A percentile compares a stretch with the other conserved stretches of the same genome.
Evolutionary conservation across 2,329 filamentous ascomycete genomes (phyloP).

Genomic region (Hymenoscyphus albidus): DNA sequence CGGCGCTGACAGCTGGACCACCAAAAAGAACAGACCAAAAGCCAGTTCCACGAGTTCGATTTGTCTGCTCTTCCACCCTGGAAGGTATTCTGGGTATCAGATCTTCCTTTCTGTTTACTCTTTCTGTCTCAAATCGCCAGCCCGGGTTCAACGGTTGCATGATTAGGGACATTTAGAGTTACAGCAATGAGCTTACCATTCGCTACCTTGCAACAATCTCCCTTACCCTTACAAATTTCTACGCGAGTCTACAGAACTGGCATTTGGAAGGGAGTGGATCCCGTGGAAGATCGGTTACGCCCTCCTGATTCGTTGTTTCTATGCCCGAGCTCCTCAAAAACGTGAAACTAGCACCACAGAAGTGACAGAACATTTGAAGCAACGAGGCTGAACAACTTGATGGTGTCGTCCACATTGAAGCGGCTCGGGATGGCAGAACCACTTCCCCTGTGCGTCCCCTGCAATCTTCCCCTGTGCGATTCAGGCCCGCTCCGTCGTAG

Average conservation of each 20-base stretch:
- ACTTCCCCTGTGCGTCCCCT: neutral
- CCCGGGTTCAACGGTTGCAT: conserved; percentile 3
- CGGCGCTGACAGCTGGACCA: neutral
- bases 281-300: neutral
- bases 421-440: neutral
- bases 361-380: conserved; percentile 24
- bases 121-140: conserved; percentile 9
- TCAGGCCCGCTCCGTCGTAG: conserved; percentile 13
- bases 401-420: neutral
- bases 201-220: neutral
- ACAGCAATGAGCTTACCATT: conserved; percentile 5
- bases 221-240: neutral
- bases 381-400: conserved; percentile 19
- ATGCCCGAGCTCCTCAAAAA: neutral
- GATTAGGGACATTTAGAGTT: conserved; percentile 13
- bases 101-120: conserved; percentile 9
- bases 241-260: neutral
- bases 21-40: neutral
- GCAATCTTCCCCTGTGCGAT: conserved; percentile 9
- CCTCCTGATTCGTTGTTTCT: neutral
- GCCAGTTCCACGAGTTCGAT: neutral
- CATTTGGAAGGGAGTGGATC: neutral
- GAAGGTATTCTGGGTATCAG: conserved; percentile 10
- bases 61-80: neutral
- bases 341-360: conserved; percentile 10